These are phyloP conservation scores for Panicum miliaceum DNA, from an alignment of 176 grass and related monocot genomes.

Conservation along the genomic window DNA sequence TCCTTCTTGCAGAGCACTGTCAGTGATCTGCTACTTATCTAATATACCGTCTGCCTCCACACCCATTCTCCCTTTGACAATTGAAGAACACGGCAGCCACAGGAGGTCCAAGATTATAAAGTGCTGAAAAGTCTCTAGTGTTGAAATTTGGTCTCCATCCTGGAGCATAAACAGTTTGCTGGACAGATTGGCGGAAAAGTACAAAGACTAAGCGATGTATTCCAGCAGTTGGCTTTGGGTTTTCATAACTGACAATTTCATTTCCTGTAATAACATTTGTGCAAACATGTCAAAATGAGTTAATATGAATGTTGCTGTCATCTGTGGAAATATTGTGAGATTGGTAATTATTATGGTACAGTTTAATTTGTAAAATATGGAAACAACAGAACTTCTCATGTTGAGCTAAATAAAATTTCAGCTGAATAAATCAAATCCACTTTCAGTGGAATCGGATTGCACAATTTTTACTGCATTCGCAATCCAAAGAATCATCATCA, in stretches of 20 bases:
- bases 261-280: conserved; percentile 67
- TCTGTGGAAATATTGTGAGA: not conserved
- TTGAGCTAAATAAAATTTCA: conserved; percentile 21
- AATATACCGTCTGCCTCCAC: conserved; percentile 84
- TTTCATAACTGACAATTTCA: conserved; percentile 89
- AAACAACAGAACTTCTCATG: not conserved
- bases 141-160: conserved; percentile 98
- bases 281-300: conserved; percentile 35
- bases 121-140: conserved; percentile 81
- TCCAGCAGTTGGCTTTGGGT: conserved; percentile 88
- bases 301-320: conserved; percentile 30
- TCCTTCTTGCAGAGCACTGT: conserved; percentile 34
- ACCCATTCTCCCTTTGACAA: conserved; percentile 95
- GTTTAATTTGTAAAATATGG: not conserved
- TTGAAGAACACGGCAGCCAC: conserved; percentile 86
- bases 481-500: conserved; percentile 18
- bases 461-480: not conserved
- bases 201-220: conserved; percentile 94
- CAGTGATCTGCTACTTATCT: conserved; percentile 49
- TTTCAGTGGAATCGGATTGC: not conserved
- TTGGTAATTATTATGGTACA: not conserved
- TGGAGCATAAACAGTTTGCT: conserved; percentile 77
- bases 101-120: conserved; percentile 80
- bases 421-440: not conserved
- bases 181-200: conserved; percentile 82